Conservation (phyloP, 176 grass and related monocot species). For the Thalia dealbata region DNA sequence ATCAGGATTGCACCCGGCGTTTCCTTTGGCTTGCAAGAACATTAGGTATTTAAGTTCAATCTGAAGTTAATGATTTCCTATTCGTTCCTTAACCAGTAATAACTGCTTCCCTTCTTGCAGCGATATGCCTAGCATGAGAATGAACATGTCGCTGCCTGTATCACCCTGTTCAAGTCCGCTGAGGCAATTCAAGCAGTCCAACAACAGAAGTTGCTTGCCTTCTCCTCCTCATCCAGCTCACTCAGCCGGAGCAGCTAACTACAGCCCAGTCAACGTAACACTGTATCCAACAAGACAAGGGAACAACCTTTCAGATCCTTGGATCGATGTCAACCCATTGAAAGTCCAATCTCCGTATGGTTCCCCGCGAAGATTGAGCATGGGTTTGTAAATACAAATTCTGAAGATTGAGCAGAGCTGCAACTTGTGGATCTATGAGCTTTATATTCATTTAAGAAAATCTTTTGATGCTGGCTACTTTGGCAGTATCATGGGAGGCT, state of each 20-base stretch:
- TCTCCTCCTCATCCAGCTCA: constrained; percentile 82
- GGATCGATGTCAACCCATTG: constrained; percentile 27
- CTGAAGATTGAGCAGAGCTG: background rate
- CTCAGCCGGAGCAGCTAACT: constrained; percentile 77
- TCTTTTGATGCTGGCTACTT: background rate
- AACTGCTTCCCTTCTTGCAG: constrained; percentile 27
- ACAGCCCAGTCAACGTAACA: constrained; percentile 55
- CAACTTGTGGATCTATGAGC: background rate
- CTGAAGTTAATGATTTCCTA: too few species aligned
- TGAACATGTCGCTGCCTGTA: constrained; percentile 76
- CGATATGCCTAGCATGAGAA: constrained; percentile 32
- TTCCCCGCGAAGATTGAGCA: constrained; percentile 52
- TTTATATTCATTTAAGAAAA: background rate
- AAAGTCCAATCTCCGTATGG: constrained; percentile 35
- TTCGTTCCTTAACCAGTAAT: constrained; percentile 3
- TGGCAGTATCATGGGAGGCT: background rate
- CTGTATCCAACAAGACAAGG: constrained; percentile 42
- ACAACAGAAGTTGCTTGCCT: constrained; percentile 74
- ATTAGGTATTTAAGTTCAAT: constrained; percentile 28
- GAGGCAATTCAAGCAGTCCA: constrained; percentile 54
- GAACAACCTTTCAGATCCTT: constrained; percentile 39
- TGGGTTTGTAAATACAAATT: background rate
- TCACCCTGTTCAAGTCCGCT: constrained; percentile 77
- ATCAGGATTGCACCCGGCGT: constrained; percentile 25
- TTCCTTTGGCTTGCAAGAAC: constrained; percentile 33